These are phyloP conservation scores for Chenopodium formosanum DNA, from an alignment of 148 eudicot genomes.

Conservation along the genomic window DNA sequence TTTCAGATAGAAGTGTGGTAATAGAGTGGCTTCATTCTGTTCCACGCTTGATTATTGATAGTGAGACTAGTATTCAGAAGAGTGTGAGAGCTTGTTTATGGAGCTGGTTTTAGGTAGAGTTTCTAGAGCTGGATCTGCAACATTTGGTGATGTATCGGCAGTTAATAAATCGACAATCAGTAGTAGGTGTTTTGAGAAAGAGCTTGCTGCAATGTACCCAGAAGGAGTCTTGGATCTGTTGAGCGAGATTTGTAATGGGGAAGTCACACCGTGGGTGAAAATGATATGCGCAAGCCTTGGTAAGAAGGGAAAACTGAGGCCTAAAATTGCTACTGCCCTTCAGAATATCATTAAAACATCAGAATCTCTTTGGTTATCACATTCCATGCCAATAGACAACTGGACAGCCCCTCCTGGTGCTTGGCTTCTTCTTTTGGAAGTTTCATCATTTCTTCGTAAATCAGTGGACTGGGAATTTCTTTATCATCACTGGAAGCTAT, in stretches of 20 bases:
- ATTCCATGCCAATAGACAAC: conserved; percentile 73
- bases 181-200: conserved; percentile 33
- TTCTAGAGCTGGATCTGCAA: conserved; percentile 53
- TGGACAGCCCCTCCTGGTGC: conserved; percentile 98
- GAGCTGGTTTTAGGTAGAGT: conserved; percentile 79
- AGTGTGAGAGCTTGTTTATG: conserved; percentile 78
- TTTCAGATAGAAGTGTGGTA: conserved; percentile 49
- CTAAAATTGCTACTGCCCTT: conserved; percentile 64
- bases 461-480: conserved; percentile 89
- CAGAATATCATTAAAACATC: conserved; percentile 73
- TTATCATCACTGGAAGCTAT: conserved; percentile 88
- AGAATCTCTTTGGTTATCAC: conserved; percentile 65
- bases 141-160: conserved; percentile 14
- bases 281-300: conserved; percentile 83
- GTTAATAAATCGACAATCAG: conserved; percentile 26
- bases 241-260: conserved; percentile 70
- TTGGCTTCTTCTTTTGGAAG: conserved; percentile 89
- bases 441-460: conserved; percentile 69
- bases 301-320: conserved; percentile 70
- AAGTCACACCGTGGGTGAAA: conserved; percentile 87
- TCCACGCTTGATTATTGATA: conserved; percentile 80
- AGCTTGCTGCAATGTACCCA: conserved; percentile 43
- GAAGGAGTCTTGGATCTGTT: conserved; percentile 65
- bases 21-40: conserved; percentile 92
- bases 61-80: conserved; percentile 95